Base-by-base conservation (phyloP, 176 grass and related monocot genomes). In the Phoenix roebelenii region DNA sequence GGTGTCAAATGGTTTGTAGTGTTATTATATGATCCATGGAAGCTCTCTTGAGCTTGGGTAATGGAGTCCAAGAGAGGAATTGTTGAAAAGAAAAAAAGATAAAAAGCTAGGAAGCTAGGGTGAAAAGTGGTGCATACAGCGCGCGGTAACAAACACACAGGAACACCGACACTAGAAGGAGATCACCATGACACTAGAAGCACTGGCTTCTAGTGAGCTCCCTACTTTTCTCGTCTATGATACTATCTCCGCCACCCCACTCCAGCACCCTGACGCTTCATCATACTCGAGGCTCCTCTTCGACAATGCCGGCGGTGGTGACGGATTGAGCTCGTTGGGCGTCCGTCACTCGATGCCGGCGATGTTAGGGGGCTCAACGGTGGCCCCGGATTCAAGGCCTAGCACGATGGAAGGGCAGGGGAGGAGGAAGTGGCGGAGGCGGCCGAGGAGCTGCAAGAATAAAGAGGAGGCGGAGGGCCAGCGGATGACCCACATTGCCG, bases 181-280 rank as follows among this genome's bases (percentile, higher is more conserved):
- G 35, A 14, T 1, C 35, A 12, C 7, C 35, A 44, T 44, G 35
- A 44, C 35, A 3, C 35, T 12, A 14, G 35, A 44, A 44, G 35
- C 35, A 44, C 35, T 44, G 35, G 35, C 35, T 44, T 44, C 35
- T 6, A 44, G 12, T 2, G 35, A 12, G 35, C 35, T 44, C 2
- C 35, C 35, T 12, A 44, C 9, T 14, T 44, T 65, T 23, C 69
- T 85, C 73, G 52, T 85, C 77, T 85, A 80, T 72, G 69, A 65
- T 76, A 80, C 82, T 48, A 80, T 80, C 22, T 22, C 76, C 0
- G 61, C 76, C 14, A 25, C 15, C 15, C 4, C 76, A 44, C 3
- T 54, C 54, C 24, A 44, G 9, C 35, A 44, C 9, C 35, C 35
- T 2, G 35, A 44, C 10, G 7, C 35, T 44, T 44, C 10, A 9